Evolutionary conservation across 1,284 basidiomycete species (phyloP).

Genomic region (Jaminaea rosea): DNA sequence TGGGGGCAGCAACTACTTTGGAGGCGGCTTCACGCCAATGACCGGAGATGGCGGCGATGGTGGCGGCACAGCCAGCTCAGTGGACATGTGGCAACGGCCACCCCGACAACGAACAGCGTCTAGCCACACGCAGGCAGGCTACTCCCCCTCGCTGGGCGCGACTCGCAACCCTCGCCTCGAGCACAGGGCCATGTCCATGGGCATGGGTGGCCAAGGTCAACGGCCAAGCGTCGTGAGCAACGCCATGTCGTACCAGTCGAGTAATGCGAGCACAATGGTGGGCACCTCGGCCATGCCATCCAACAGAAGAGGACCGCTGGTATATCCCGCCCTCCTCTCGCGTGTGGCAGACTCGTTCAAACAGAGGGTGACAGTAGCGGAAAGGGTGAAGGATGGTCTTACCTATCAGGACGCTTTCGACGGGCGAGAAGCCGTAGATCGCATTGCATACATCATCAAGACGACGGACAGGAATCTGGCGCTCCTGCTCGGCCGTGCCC

Average conservation of each 20-base stretch:
- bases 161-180: constrained; percentile 14
- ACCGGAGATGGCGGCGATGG: too few relatives aligned
- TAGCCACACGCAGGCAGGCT: constrained; percentile 27
- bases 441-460: constrained; percentile 94
- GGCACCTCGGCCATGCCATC: constrained; percentile 4
- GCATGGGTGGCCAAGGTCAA: too few relatives aligned
- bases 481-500: constrained; percentile 78
- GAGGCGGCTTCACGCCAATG: not conserved
- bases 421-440: constrained; percentile 89
- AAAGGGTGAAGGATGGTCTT: constrained; percentile 84
- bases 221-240: constrained; percentile 6
- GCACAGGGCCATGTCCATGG: constrained; percentile 22
- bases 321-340: constrained; percentile 90
- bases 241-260: constrained; percentile 18
- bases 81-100: constrained; percentile 18
- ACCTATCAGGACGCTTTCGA: constrained; percentile 95
- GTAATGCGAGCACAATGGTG: constrained; percentile 10
- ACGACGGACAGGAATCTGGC: constrained; percentile 95
- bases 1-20: too few relatives aligned
- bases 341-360: constrained; percentile 89
- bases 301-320: constrained; percentile 49
- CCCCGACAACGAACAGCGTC: constrained; percentile 28
- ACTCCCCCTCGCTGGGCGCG: constrained; percentile 17
- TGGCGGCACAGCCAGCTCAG: not conserved
- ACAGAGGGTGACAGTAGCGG: constrained; percentile 64